Evolutionary conservation across 2,329 filamentous ascomycete genomes (phyloP), one percentile per base, ranked within the genome.

Genomic region (Atkinsonella hypoxylon): DNA sequence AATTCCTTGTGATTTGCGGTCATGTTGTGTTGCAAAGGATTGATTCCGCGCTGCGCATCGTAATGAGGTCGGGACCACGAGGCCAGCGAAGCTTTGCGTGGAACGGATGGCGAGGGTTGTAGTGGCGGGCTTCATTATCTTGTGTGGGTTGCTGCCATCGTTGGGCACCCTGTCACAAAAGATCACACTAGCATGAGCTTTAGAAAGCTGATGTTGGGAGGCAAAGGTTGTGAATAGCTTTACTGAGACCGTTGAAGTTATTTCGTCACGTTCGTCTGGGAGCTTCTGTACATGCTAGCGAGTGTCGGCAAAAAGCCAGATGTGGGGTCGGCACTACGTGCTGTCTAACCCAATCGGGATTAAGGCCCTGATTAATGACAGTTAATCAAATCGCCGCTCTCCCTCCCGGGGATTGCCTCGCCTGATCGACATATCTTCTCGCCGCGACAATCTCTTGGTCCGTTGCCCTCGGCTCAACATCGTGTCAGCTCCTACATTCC

Each of bases 21-120:
- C 70, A 53, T 71, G 77, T 47, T 83, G 74, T 43, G 80, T 82
- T 53, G 82, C 77, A 68, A 83, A 85, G 47, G 67, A 64, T 60
- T 79, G 51, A 39, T 20, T 34, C 34, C 22, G 45, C 13, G 41
- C 42, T 12, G n/a, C 38, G 36, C 48, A 51, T 41, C 30, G 45
- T 17, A 46, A 41, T 5, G 38, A 34, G 4, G 17, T 34, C n/a
- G 46, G 18, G n/a, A 17, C 38, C 2, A 46, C 58, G 43, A 58
- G 52, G 53, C 54, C 41, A 49, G 57, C 54, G 53, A 64, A 53
- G 56, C 56, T 57, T 45, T 61, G 56, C 54, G 61, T 59, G 31
- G 58, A 63, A 55, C 65, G 67, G 64, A 64, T 62, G 52, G 61
- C 61, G 51, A 59, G 64, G 54, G 66, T 65, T 57, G 34, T 43